Evolutionary conservation across 495 filamentous ascomycete species (phyloP).

Genomic region (Penicillium bovifimosum): DNA sequence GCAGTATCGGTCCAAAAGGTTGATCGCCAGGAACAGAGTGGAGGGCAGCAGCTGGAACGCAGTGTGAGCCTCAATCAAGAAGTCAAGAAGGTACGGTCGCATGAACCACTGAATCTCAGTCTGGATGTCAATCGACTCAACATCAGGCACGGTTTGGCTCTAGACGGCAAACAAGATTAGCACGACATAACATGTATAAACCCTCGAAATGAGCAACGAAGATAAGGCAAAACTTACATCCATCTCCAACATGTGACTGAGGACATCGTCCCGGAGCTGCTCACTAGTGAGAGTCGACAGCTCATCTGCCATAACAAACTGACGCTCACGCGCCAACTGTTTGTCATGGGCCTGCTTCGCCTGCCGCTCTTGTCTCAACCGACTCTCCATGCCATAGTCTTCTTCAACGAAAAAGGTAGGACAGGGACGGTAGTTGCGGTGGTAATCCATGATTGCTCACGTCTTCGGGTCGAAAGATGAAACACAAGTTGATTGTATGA

Average conservation of each 20-base stretch:
- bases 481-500: slow-evolving; percentile 9
- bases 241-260: slow-evolving; percentile 92
- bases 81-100: slow-evolving; percentile 96
- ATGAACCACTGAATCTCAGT: slow-evolving; percentile 99
- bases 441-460: slow-evolving; percentile 64
- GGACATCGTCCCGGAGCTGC: slow-evolving; percentile 88
- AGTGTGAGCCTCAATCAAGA: slow-evolving; percentile 93
- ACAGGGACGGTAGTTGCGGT: slow-evolving; percentile 53
- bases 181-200: neutral
- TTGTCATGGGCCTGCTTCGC: slow-evolving; percentile 60
- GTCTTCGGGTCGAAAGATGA: neutral
- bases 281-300: slow-evolving; percentile 75
- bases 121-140: slow-evolving; percentile 97
- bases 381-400: slow-evolving; percentile 37
- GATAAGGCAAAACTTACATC: slow-evolving; percentile 59
- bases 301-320: slow-evolving; percentile 80
- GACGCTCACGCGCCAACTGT: slow-evolving; percentile 66
- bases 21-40: slow-evolving; percentile 92
- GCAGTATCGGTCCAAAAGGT: slow-evolving; percentile 95
- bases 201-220: neutral
- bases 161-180: slow-evolving; percentile 38
- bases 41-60: slow-evolving; percentile 92
- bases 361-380: slow-evolving; percentile 28
- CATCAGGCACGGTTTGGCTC: slow-evolving; percentile 87
- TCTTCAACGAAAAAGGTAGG: slow-evolving; percentile 89